Base-by-base conservation (phyloP, 2,329 filamentous ascomycete species). In the Fusarium sp. region DNA sequence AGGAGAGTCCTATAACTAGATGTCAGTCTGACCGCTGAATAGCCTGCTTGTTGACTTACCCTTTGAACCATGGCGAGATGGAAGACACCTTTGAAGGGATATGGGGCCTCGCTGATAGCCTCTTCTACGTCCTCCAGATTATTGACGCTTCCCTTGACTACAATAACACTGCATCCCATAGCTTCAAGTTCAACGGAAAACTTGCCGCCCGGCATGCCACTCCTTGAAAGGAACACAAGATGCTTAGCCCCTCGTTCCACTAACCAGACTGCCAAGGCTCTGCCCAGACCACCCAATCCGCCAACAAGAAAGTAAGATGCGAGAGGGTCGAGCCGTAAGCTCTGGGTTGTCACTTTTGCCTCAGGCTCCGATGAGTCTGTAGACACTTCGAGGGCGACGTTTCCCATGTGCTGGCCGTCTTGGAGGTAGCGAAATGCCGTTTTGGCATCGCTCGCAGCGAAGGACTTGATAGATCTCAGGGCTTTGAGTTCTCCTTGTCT, bases 201-300 rank as follows among this genome's bases (percentile, higher is more conserved):
- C 48, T n/a, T 10, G 72, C 57, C 2, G 1, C 76, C 75, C 4
- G 41, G 35, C 4, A 73, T 54, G 8, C 69, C 80, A 0, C 76
- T 77, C 15, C 81, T 67, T 0, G 79, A 79, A 1, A 81, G 66
- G 14, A 82, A 72, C 0, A 81, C 63, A 8, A 83, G 70, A 29
- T 77, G 62, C 16, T 69, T 77, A 0, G 80, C 80, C 0, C 72
- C 72, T 0, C 51, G 45, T 6, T 64, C 57, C 11, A 31, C 68
- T 46, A 76, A 42, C 72, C 73, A 74, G 3, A 29, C 46, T 1
- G 78, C 75, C 1, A 80, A 60, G 1, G 69, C 42, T 33, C 65
- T 57, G 5, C 78, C 78, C 3, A 79, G 60, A 9, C 78, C 77
- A 1, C 74, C 74, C 5, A 73, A 39, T 4, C 78, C 78, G 7